Evolutionary conservation across 1,139 yeast species (phyloP), one percentile per base, ranked within the genome.

Genomic region (Candida smagusa): DNA sequence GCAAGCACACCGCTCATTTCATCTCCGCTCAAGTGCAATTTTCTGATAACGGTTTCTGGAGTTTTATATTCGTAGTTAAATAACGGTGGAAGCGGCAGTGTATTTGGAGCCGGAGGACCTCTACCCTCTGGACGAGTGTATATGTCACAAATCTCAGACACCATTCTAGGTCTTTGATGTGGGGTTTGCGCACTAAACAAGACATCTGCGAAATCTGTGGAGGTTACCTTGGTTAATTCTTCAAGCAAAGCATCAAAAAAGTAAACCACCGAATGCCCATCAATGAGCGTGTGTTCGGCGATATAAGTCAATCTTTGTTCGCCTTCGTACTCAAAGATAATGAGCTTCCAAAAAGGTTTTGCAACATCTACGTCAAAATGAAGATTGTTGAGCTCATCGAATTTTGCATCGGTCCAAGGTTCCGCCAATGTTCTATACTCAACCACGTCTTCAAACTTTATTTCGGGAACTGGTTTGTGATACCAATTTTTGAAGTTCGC

Each of bases 261-360:
- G 30, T 52, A 48, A 8, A 53, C 47, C 1, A 58, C 68, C 2
- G 70, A 50, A 11, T 50, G 52, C 3, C 74, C 76, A 45, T 69
- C 75, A 28, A 56, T 56, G 9, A 61, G 44, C 1, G 59, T 30
- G 45, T 70, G 76, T 44, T 67, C 67, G 38, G 59, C 58, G n/a
- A 49, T 49, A 24, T 61, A 57, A 1, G 63, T 41, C 4, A 65
- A 28, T 28, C 58, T 49, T 29, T 50, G 56, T 4, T 30, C 42
- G 5, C 39, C 46, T n/a, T 44, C 40, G 11, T 47, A 47, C 30
- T 52, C 47, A 9, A n/a, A 23, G 1, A 65, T 54, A 4, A 52
- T 35, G 4, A 66, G 31, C 31, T 50, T 48, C 72, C 72, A 67
- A 12, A 60, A 43, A 3, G 71, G 70, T 11, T 43, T 36, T 1